Conservation (phyloP, 164 flowering plant species). For the Chimonanthus praecox region DNA sequence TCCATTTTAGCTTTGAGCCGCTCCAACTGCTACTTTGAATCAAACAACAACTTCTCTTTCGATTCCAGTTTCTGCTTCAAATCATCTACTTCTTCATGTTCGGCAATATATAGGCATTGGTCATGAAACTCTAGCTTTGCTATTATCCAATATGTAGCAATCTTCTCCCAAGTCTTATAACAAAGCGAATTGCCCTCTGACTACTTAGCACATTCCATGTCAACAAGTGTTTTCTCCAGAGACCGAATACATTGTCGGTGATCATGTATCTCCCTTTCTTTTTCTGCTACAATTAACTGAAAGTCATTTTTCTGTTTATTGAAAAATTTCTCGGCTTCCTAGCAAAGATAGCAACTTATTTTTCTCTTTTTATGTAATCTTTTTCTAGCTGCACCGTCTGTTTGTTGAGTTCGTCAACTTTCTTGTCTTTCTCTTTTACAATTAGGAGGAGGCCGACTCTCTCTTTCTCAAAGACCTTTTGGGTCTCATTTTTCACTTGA, state of each 20-base stretch:
- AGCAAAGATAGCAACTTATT: conserved; percentile 13
- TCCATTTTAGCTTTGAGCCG: conserved; percentile 27
- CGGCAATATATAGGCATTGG: conserved; percentile 16
- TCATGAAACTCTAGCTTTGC: conserved; percentile 21
- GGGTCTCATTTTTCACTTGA: too few species aligned
- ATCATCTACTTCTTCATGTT: conserved; percentile 20
- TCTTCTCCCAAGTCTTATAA: conserved; percentile 20
- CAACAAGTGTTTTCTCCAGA: conserved; percentile 30
- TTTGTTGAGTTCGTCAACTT: conserved; percentile 10
- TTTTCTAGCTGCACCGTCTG: conserved; percentile 15
- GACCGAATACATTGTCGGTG: conserved; percentile 28
- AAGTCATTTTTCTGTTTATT: conserved; percentile 34
- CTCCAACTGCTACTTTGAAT: conserved; percentile 13
- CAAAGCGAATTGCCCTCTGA: conserved; percentile 12
- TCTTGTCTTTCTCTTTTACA: conserved; percentile 26
- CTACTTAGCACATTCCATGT: conserved; percentile 24
- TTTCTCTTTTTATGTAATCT: conserved; percentile 10
- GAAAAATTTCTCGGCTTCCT: conserved; percentile 23
- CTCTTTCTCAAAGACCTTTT: too few species aligned
- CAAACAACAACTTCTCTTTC: conserved; percentile 16
- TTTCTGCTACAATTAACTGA: conserved; percentile 29
- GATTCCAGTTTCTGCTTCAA: conserved; percentile 20
- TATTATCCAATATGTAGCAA: conserved; percentile 4
- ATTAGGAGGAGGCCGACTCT: too few species aligned
- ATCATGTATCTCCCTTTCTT: conserved; percentile 28